phyloP scores from a whole-genome alignment of 176 grass and related monocot species.

The Alopecurus myosuroides region DNA sequence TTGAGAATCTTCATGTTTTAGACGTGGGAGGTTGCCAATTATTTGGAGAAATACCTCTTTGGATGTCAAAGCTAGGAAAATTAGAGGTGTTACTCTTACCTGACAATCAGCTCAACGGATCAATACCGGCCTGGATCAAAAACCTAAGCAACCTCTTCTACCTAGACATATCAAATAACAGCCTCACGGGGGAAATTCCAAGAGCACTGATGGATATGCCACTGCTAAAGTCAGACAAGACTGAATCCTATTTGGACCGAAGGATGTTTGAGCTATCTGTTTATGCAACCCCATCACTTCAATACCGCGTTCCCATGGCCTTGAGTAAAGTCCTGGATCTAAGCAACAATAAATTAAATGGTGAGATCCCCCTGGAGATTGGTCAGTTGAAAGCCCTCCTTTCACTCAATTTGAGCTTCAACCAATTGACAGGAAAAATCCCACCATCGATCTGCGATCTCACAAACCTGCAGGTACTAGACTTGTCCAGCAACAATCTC shows the following conservation, averaged over 20 bases:
- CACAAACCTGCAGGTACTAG: neutral
- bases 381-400: neutral
- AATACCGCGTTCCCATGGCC: neutral
- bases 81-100: neutral
- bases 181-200: neutral
- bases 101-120: neutral
- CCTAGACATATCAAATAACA: constrained; percentile 12
- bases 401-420: neutral
- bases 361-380: neutral
- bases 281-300: neutral
- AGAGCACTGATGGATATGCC: neutral
- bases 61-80: neutral
- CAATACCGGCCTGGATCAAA: constrained; percentile 2
- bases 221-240: neutral
- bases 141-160: neutral
- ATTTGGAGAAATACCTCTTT: constrained; percentile 13
- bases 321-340: neutral
- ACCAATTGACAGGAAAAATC: neutral
- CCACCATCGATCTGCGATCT: constrained; percentile 17
- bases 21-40: neutral
- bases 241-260: neutral
- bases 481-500: neutral
- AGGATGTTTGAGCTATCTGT: neutral
- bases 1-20: constrained; percentile 22
- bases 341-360: neutral